phyloP scores from a whole-genome alignment of 768 basidiomycete genomes.

The Tylopilus subfusipes region DNA sequence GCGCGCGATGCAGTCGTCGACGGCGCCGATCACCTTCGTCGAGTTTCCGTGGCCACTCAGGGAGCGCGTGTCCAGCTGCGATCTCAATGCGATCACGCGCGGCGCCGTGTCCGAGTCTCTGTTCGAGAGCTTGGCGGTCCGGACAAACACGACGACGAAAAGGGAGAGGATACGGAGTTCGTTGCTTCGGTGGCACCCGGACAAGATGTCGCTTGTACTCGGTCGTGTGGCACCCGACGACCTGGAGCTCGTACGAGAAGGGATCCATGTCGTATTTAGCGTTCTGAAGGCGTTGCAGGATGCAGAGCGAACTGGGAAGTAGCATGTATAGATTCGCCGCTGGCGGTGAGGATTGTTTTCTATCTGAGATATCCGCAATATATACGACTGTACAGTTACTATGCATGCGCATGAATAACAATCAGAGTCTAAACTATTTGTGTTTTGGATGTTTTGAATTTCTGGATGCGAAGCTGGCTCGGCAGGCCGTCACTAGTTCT shows the following conservation, averaged over 20 bases:
- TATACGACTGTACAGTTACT: neutral
- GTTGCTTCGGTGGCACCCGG: slow-evolving; percentile 66
- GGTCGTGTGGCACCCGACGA: slow-evolving; percentile 43
- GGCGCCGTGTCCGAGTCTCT: slow-evolving; percentile 48
- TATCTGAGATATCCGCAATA: neutral
- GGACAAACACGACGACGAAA: slow-evolving; percentile 38
- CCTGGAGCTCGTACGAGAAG: slow-evolving; percentile 41
- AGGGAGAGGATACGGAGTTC: slow-evolving; percentile 57
- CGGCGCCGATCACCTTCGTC: slow-evolving; percentile 36
- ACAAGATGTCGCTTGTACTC: slow-evolving; percentile 52
- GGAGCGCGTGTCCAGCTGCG: slow-evolving; percentile 11
- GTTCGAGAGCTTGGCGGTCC: slow-evolving; percentile 41
- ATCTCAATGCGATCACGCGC: slow-evolving; percentile 35
- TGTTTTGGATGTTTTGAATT: no score
- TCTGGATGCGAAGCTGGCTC: no score
- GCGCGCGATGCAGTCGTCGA: slow-evolving; percentile 36
- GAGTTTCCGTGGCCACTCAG: slow-evolving; percentile 65
- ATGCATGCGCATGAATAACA: no score
- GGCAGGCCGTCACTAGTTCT: no score
- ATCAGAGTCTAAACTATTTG: no score
- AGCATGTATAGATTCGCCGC: neutral
- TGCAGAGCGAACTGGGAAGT: slow-evolving; percentile 23
- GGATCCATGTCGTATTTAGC: slow-evolving; percentile 43
- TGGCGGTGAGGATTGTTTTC: slow-evolving; percentile 8
- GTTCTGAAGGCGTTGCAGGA: slow-evolving; percentile 35